Conservation (phyloP, 2,329 filamentous ascomycete species). For the Botrytis fabae region DNA sequence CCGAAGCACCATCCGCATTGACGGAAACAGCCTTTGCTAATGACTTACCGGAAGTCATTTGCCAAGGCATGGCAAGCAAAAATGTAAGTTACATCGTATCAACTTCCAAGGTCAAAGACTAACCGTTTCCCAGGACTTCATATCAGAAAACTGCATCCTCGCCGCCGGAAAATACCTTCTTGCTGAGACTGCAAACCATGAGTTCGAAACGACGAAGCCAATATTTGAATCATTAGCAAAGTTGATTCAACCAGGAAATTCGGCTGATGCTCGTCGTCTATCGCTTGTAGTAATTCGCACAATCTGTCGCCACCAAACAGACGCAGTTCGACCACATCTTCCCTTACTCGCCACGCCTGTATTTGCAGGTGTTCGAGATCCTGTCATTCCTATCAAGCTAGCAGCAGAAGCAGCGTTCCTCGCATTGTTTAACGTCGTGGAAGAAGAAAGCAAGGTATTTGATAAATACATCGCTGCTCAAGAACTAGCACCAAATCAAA, state of each 20-base stretch:
- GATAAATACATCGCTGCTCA: constrained; percentile 82
- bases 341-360: constrained; percentile 76
- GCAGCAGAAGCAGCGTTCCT: constrained; percentile 94
- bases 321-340: constrained; percentile 80
- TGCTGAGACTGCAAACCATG: constrained; percentile 61
- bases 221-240: constrained; percentile 77
- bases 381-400: constrained; percentile 92
- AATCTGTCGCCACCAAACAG: constrained; percentile 73
- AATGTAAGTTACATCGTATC: constrained; percentile 57
- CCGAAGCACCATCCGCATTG: constrained; percentile 74
- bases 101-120: background rate
- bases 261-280: constrained; percentile 81
- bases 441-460: constrained; percentile 82
- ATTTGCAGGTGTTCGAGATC: constrained; percentile 86
- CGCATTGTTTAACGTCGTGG: constrained; percentile 83
- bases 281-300: constrained; percentile 87
- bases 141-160: constrained; percentile 84
- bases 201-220: constrained; percentile 74
- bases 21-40: constrained; percentile 65
- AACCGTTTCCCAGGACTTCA: constrained; percentile 60
- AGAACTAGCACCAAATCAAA: constrained; percentile 67
- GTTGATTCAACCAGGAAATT: constrained; percentile 73
- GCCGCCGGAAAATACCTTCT: constrained; percentile 91
- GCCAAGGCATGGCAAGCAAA: constrained; percentile 75
- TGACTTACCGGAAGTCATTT: constrained; percentile 74